Evolutionary conservation across 257 asterid genomes (phyloP).

Genomic region (Solanum virginianum): DNA sequence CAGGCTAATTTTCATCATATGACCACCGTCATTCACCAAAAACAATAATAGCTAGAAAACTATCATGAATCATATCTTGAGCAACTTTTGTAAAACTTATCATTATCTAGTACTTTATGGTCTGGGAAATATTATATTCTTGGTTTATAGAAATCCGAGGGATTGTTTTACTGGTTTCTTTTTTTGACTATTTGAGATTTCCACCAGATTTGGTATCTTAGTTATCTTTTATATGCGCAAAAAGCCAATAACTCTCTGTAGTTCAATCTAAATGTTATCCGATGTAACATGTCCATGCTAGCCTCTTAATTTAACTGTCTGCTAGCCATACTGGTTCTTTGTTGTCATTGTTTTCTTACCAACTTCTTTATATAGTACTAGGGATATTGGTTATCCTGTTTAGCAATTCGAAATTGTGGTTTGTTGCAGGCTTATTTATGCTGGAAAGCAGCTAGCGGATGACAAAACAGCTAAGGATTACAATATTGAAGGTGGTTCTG

Average conservation of each 20-base stretch:
- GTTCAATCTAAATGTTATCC: background rate
- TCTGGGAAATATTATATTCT: background rate
- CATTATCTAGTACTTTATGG: background rate
- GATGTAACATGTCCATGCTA: background rate
- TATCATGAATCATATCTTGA: background rate
- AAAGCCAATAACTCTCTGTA: background rate
- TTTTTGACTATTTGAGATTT: background rate
- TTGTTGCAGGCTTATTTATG: conserved; percentile 61
- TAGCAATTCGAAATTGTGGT: background rate
- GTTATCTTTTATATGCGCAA: background rate
- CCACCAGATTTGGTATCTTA: background rate
- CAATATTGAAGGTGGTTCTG: conserved; percentile 90
- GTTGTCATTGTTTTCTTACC: background rate
- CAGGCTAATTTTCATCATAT: background rate
- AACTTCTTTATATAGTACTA: too few species aligned
- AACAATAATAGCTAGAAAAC: background rate
- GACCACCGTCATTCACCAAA: background rate
- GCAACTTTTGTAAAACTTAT: background rate
- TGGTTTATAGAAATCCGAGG: background rate
- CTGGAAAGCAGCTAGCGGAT: conserved; percentile 82
- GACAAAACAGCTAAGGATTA: conserved; percentile 87
- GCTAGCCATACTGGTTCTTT: background rate
- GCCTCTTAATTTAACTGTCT: background rate
- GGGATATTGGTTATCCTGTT: background rate
- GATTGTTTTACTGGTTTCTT: background rate